Percentiles rank a stretch among this genome's conserved stretches.
Evolutionary conservation across 1,139 yeast species (phyloP).

Genomic region (Pichia sp.): DNA sequence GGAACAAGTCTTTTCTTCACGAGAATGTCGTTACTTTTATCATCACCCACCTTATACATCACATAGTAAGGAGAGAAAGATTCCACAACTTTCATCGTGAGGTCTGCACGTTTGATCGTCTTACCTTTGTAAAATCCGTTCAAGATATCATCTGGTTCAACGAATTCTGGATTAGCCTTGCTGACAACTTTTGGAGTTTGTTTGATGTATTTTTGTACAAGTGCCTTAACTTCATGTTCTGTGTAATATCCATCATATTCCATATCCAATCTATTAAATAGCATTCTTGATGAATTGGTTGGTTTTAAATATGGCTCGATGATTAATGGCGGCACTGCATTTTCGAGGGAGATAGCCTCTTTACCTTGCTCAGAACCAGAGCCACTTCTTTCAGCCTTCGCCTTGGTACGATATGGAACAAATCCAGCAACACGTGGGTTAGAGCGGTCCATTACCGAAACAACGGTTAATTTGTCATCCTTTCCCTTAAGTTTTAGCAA

Average conservation of each 20-base stretch:
- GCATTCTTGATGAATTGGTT: constrained; percentile 44
- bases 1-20: constrained; percentile 33
- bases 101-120: constrained; percentile 47
- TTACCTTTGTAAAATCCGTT: constrained; percentile 27
- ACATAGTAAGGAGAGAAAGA: constrained; percentile 41
- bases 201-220: constrained; percentile 57
- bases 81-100: constrained; percentile 7
- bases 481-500: constrained; percentile 71
- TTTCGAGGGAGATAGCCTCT: background rate
- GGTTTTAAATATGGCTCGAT: constrained; percentile 54
- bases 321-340: constrained; percentile 30
- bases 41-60: constrained; percentile 50
- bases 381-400: constrained; percentile 15
- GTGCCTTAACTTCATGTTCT: constrained; percentile 49
- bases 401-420: constrained; percentile 54
- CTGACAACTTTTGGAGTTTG: constrained; percentile 44
- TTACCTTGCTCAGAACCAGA: background rate
- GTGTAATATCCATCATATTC: constrained; percentile 46
- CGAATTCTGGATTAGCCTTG: constrained; percentile 44
- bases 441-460: constrained; percentile 45
- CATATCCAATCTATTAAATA: constrained; percentile 47
- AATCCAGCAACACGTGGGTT: constrained; percentile 55
- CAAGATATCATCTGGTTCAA: constrained; percentile 53
- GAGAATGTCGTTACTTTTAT: constrained; percentile 18
- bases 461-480: constrained; percentile 67